Base-by-base conservation (phyloP, 768 basidiomycete species). In the Mycena haematopus region DNA sequence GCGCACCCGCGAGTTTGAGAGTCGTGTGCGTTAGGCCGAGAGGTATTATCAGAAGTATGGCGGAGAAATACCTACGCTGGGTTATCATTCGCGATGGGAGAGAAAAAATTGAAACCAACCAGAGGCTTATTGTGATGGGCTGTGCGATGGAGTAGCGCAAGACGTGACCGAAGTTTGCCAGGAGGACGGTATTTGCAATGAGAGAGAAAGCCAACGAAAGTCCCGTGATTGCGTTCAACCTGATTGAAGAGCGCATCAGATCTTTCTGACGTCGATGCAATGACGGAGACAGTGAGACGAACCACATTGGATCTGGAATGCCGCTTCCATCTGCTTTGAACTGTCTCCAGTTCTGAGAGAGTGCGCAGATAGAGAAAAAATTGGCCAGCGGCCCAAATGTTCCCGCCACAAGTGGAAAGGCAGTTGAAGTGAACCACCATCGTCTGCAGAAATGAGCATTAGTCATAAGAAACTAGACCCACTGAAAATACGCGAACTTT, bases 351-450 rank as follows among this genome's bases (percentile, higher is more conserved):
- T 75, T 70, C 42, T 77, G 75, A 5, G 71, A 71, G 13, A 79
- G 66, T 0, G 78, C 70, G 52, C 79, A 79, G 0, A 78, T 70
- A 8, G 76, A 78, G 51, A 80, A 77, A 9, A 79, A 64, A 57
- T 76, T 80, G 13, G 77, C 76, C 8, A 81, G 60, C 0, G 80
- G 78, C 0, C 78, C 78, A 57, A 79, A 79, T 5, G 78, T 78
- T 22, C 78, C 79, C 7, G 78, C 77, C 19, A 78, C 68, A 10
- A 80, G 70, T 2, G 80, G 80, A 62, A 81, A 79, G 0, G 72
- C 76, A 2, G 77, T 77, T 0, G 77, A 78, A 0, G 75, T 71
- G 56, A 77, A 78, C 79, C 78, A 80, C 78, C 78, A 81, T 19
- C 73, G 63, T 6, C 78, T 78, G 47, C 9, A 52, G 29, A 58